Evolutionary conservation across 306 rosid genomes (phyloP).

Genomic region (Acmispon strigosus): DNA sequence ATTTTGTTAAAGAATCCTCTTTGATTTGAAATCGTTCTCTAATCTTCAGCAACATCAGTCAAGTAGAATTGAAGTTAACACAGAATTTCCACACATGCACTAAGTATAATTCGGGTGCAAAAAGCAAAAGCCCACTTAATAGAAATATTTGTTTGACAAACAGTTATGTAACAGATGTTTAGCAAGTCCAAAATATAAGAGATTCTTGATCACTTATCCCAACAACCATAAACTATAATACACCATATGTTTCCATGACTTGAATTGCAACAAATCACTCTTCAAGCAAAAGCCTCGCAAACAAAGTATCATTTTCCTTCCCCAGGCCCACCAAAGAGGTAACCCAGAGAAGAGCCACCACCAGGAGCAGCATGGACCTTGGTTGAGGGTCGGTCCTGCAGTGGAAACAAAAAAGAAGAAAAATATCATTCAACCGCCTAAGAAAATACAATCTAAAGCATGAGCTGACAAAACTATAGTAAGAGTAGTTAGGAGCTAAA

Average conservation of each 20-base stretch:
- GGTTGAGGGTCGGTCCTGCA: conserved; percentile 98
- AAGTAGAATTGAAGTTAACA: no score
- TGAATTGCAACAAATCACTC: conserved; percentile 30
- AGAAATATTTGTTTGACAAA: conserved; percentile 32
- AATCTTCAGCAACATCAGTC: no score
- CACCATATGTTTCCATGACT: conserved; percentile 39
- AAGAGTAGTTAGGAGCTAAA: no score
- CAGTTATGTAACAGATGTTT: conserved; percentile 39
- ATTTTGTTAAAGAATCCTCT: no score
- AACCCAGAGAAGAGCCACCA: conserved; percentile 92
- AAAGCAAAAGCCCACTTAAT: conserved; percentile 31
- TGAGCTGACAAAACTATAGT: no score
- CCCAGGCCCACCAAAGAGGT: conserved; percentile 74
- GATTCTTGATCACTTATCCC: conserved; percentile 42
- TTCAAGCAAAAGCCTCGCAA: conserved; percentile 34
- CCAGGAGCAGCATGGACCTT: conserved; percentile 98
- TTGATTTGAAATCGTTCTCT: no score
- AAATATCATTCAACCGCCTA: background rate
- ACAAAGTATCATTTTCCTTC: conserved; percentile 50
- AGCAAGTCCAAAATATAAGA: conserved; percentile 41
- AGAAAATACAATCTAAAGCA: background rate
- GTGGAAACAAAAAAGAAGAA: background rate
- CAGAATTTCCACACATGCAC: no score
- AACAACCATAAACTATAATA: conserved; percentile 64
- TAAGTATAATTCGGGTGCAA: background rate